A percentile compares a stretch with the other conserved stretches of the same genome.
These are phyloP conservation scores for Chenopodium album DNA, from an alignment of 148 eudicot species.

Conservation along the genomic window DNA sequence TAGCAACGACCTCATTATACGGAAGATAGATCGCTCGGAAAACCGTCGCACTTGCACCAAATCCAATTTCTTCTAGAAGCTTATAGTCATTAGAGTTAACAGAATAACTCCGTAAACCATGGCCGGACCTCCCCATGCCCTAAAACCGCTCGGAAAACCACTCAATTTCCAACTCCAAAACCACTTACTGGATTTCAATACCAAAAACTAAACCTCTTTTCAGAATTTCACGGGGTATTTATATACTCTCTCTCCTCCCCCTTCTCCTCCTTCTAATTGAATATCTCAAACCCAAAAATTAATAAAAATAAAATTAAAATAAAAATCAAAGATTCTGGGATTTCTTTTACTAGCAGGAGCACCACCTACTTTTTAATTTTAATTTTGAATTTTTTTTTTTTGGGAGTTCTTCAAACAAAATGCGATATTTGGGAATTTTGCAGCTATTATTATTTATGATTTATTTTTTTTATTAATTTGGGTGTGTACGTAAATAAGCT, in stretches of 20 bases:
- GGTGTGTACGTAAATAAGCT: background rate
- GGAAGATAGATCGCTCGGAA: slow-evolving; percentile 87
- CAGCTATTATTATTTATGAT: background rate
- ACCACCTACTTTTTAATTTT: slow-evolving; percentile 10
- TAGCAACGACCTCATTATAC: slow-evolving; percentile 75
- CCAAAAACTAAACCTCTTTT: background rate
- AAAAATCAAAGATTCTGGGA: slow-evolving; percentile 6
- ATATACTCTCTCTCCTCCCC: background rate
- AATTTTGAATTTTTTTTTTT: background rate
- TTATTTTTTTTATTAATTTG: too few species aligned
- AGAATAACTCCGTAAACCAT: slow-evolving; percentile 46
- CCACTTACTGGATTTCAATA: slow-evolving; percentile 1
- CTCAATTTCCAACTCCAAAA: slow-evolving; percentile 2
- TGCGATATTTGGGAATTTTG: background rate
- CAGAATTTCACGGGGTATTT: background rate
- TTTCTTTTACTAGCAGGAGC: slow-evolving; percentile 2
- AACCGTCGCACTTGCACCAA: slow-evolving; percentile 91
- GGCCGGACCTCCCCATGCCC: slow-evolving; percentile 40
- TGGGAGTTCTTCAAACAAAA: background rate
- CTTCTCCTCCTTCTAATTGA: too few species aligned
- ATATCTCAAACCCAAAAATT: too few species aligned
- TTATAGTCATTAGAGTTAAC: slow-evolving; percentile 58
- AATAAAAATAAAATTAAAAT: too few species aligned
- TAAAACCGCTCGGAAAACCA: slow-evolving; percentile 12
- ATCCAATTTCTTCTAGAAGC: slow-evolving; percentile 81